Conservation (phyloP, 1,139 yeast species). For the Lodderomyces pseudojiufengensis region DNA sequence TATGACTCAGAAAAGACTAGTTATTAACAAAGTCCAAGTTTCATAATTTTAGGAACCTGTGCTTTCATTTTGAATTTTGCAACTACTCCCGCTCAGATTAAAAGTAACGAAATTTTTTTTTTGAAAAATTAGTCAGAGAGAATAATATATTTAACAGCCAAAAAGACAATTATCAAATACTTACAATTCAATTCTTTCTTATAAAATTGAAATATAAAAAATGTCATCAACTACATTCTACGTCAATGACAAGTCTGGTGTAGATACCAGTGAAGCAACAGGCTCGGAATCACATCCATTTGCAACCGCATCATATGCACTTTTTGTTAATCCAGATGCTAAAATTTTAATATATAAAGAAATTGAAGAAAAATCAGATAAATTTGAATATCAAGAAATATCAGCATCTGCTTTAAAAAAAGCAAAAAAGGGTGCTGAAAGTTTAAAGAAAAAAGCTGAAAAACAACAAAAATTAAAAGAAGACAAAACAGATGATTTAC, state of each 20-base stretch:
- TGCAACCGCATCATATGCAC: conserved; percentile 81
- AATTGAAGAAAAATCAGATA: conserved; percentile 45
- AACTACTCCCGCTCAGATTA: too few species aligned
- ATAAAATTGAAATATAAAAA: neutral
- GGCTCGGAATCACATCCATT: conserved; percentile 73
- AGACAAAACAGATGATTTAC: conserved; percentile 30
- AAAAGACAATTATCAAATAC: neutral
- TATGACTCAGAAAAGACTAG: too few species aligned
- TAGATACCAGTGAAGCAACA: conserved; percentile 48
- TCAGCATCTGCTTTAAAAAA: conserved; percentile 93
- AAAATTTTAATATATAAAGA: conserved; percentile 64
- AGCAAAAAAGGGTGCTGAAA: conserved; percentile 95
- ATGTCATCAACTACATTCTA: conserved; percentile 38
- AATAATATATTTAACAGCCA: neutral
- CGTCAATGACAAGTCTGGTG: conserved; percentile 71
- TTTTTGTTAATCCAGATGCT: conserved; percentile 56
- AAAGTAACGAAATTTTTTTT: too few species aligned
- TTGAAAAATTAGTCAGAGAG: too few species aligned
- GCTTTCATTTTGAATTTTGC: too few species aligned
- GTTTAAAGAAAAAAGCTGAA: conserved; percentile 82
- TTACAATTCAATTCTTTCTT: too few species aligned
- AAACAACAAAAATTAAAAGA: conserved; percentile 67
- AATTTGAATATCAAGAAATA: conserved; percentile 65
- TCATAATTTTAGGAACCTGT: too few species aligned
- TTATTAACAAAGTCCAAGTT: too few species aligned